Conservation (phyloP, 2,329 filamentous ascomycete genomes). For the Fusarium newnesense region DNA sequence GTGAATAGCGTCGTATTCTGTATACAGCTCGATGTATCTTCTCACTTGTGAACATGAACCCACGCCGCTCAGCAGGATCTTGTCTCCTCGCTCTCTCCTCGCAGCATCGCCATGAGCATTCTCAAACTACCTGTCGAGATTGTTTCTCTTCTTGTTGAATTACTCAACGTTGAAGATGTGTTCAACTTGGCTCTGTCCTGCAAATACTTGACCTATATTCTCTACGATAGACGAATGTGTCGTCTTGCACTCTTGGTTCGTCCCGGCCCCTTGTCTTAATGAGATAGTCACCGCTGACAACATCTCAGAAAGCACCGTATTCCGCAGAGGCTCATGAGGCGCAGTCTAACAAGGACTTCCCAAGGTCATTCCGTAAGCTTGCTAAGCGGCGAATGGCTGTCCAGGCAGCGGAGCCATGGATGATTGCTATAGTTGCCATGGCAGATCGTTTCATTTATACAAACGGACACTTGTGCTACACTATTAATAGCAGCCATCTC, state of each 20-base stretch:
- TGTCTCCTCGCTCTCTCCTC: background rate
- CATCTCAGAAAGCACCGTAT: constrained; percentile 33
- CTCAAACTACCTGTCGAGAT: constrained; percentile 69
- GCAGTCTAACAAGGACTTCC: constrained; percentile 31
- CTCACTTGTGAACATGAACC: constrained; percentile 21
- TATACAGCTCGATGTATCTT: background rate
- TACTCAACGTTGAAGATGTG: constrained; percentile 67
- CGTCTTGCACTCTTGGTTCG: constrained; percentile 68
- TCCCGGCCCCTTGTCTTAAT: constrained; percentile 7
- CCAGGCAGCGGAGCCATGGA: constrained; percentile 69
- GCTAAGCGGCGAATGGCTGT: constrained; percentile 71
- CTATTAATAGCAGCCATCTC: constrained; percentile 57
- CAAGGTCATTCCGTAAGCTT: constrained; percentile 60
- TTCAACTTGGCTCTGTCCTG: constrained; percentile 66
- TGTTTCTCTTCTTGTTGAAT: constrained; percentile 65
- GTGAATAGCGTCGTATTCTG: constrained; percentile 10
- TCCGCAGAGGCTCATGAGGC: constrained; percentile 40
- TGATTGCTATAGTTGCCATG: constrained; percentile 67
- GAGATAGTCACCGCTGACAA: constrained; percentile 30
- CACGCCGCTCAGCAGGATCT: background rate
- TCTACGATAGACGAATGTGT: constrained; percentile 66
- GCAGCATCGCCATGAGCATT: constrained; percentile 53
- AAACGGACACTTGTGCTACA: constrained; percentile 73
- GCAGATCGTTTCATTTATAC: constrained; percentile 71
- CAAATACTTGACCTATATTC: constrained; percentile 59